These are phyloP conservation scores for Skeletonema marinoi DNA, from an alignment of 108 stramenopile species.

Conservation along the genomic window DNA sequence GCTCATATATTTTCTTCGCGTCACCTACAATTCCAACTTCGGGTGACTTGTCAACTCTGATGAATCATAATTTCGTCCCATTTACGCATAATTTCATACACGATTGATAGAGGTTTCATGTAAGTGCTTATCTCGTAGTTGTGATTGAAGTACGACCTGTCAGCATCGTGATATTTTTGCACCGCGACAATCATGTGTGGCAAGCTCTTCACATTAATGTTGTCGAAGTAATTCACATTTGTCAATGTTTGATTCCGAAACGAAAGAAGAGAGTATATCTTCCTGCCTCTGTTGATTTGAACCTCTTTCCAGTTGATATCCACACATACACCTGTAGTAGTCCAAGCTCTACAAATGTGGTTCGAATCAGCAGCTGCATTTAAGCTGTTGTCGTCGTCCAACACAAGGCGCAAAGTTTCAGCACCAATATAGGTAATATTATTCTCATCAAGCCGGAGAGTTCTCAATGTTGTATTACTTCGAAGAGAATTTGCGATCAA, in stretches of 20 bases:
- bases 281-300: neutral
- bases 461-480: neutral
- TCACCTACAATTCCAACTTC: neutral
- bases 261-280: neutral
- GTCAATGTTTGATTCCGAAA: neutral
- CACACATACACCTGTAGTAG: neutral
- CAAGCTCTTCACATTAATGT: neutral
- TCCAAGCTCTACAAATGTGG: neutral
- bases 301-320: too few species aligned
- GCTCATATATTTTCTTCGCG: too few species aligned
- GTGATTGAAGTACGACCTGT: neutral
- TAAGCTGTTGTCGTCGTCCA: neutral
- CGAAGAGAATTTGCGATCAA: neutral
- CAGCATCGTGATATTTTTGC: neutral
- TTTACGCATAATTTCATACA: neutral
- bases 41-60: neutral
- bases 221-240: neutral
- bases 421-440: neutral
- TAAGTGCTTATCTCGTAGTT: too few species aligned
- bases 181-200: neutral
- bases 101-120: neutral
- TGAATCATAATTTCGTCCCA: neutral
- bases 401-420: neutral
- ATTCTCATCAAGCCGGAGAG: neutral
- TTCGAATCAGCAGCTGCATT: conserved; percentile 1